phyloP scores from a whole-genome alignment of 805 yeast species.

The Candida odintsovae region DNA sequence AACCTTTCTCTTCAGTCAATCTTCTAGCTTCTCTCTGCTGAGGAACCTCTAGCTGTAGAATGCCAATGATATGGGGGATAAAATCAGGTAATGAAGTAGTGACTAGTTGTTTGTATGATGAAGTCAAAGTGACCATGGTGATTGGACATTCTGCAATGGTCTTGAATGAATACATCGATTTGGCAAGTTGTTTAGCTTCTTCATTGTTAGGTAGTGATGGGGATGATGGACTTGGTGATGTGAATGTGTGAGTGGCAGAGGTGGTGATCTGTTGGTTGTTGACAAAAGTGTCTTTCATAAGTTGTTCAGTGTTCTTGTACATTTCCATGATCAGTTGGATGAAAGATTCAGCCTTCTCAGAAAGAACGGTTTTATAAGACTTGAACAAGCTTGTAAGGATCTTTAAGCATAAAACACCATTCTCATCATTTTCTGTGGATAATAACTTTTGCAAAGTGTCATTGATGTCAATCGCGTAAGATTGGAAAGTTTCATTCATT shows the following conservation, averaged over 20 bases:
- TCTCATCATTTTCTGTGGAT: conserved; percentile 85
- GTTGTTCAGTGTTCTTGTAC: conserved; percentile 71
- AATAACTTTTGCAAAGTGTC: conserved; percentile 54
- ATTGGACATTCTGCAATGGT: conserved; percentile 95
- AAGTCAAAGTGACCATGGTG: conserved; percentile 86
- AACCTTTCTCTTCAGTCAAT: conserved; percentile 48
- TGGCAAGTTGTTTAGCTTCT: conserved; percentile 47
- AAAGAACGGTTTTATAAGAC: conserved; percentile 63
- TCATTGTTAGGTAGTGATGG: conserved; percentile 33
- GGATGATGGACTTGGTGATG: conserved; percentile 32
- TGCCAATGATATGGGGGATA: conserved; percentile 73
- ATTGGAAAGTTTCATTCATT: conserved; percentile 75
- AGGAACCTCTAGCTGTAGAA: conserved; percentile 73
- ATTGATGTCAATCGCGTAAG: conserved; percentile 56
- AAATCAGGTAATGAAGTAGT: conserved; percentile 66
- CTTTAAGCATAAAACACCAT: conserved; percentile 88
- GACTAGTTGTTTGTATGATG: conserved; percentile 76
- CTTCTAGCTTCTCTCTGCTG: conserved; percentile 68
- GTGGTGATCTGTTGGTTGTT: conserved; percentile 14
- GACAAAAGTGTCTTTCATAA: conserved; percentile 67
- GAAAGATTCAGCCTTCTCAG: conserved; percentile 72
- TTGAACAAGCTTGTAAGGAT: conserved; percentile 81
- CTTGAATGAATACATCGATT: conserved; percentile 79
- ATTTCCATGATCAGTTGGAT: conserved; percentile 69
- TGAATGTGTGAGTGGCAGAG: conserved; percentile 18